A percentile compares a stretch with the other conserved stretches of the same genome.
phyloP scores from a whole-genome alignment of 805 yeast species.

The Candida anglica region DNA sequence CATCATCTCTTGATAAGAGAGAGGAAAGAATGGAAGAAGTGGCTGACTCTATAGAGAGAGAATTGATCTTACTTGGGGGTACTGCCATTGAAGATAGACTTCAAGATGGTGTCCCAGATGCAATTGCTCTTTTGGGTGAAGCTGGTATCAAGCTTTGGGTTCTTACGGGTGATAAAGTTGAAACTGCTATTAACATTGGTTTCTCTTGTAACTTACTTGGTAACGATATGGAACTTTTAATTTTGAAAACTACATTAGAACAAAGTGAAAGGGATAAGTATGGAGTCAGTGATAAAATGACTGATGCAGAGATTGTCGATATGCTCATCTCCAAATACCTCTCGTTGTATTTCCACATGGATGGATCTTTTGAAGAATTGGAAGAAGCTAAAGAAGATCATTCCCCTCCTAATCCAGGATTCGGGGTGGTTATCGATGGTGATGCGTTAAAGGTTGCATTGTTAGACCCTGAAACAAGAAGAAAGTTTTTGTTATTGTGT shows the following conservation, averaged over 20 bases:
- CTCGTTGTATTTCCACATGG: conserved; percentile 50
- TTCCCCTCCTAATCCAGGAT: conserved; percentile 62
- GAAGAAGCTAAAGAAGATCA: conserved; percentile 52
- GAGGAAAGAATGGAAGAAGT: conserved; percentile 72
- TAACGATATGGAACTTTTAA: conserved; percentile 70
- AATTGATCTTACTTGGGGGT: conserved; percentile 67
- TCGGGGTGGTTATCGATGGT: conserved; percentile 76
- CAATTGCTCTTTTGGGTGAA: conserved; percentile 61
- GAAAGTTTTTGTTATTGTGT: conserved; percentile 66
- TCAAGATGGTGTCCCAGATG: conserved; percentile 84
- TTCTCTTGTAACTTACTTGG: conserved; percentile 77
- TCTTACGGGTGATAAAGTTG: conserved; percentile 84
- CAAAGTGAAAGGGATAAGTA: conserved; percentile 20
- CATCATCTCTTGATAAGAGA: conserved; percentile 58
- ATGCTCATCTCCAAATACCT: conserved; percentile 51
- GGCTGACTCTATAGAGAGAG: conserved; percentile 69
- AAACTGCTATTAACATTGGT: conserved; percentile 84
- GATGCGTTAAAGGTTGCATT: conserved; percentile 57
- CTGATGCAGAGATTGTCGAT: conserved; percentile 39
- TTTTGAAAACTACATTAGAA: conserved; percentile 40
- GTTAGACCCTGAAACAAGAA: conserved; percentile 33
- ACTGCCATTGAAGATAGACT: conserved; percentile 84
- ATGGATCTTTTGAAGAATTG: conserved; percentile 57
- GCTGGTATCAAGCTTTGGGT: conserved; percentile 89
- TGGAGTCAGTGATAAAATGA: conserved; percentile 13